Percentiles rank a stretch among this genome's conserved stretches.
phyloP scores from a whole-genome alignment of 2,329 filamentous ascomycete species.

The Claviceps pusilla region DNA sequence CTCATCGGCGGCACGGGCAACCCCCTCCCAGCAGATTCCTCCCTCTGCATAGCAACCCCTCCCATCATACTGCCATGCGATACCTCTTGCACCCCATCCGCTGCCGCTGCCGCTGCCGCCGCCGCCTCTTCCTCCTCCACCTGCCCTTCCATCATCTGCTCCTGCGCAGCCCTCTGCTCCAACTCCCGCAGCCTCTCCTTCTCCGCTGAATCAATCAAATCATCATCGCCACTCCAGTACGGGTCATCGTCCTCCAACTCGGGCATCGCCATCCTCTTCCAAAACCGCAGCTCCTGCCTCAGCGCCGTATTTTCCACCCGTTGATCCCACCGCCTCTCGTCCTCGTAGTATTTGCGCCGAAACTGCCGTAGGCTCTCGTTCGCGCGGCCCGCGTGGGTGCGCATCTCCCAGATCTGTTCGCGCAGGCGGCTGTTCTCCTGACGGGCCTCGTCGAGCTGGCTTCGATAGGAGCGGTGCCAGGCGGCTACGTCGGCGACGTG shows the following conservation, averaged over 20 bases:
- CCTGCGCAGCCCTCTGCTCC: conserved; percentile 29
- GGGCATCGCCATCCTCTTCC: conserved; percentile 52
- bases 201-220: conserved; percentile 45
- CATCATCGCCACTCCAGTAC: conserved; percentile 51
- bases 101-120: conserved; percentile 21
- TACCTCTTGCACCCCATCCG: conserved; percentile 10
- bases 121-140: conserved; percentile 22
- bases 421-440: conserved; percentile 48
- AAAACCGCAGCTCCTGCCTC: conserved; percentile 47
- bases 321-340: conserved; percentile 37
- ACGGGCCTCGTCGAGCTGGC: conserved; percentile 49
- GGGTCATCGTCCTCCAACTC: conserved; percentile 43
- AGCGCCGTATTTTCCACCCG: conserved; percentile 36
- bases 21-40: conserved; percentile 15
- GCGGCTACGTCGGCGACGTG: conserved; percentile 45
- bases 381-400: conserved; percentile 41
- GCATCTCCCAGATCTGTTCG: conserved; percentile 54
- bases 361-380: conserved; percentile 44
- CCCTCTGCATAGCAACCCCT: conserved; percentile 25
- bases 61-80: conserved; percentile 17
- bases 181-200: conserved; percentile 39
- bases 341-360: conserved; percentile 40
- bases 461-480: conserved; percentile 52
- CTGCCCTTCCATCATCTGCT: conserved; percentile 20
- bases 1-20: conserved; percentile 19